Conservation (phyloP, 2,329 filamentous ascomycete genomes). For the Rutstroemia sydowiana region DNA sequence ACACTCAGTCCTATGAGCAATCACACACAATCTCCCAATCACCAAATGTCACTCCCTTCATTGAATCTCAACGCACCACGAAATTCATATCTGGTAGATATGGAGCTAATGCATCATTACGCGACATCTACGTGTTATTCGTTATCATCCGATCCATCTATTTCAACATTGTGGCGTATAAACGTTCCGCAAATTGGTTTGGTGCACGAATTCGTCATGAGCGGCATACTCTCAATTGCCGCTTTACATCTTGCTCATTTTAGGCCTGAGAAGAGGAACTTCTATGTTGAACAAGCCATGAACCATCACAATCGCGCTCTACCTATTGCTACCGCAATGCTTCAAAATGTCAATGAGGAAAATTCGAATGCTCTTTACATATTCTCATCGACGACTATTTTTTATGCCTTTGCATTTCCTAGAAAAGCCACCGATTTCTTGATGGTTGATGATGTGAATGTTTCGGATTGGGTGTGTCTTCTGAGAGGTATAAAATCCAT, state of each 20-base stretch:
- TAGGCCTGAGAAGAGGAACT: constrained; percentile 32
- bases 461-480: constrained; percentile 34
- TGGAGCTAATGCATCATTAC: constrained; percentile 48
- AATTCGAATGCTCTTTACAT: constrained; percentile 33
- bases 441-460: constrained; percentile 29
- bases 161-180: constrained; percentile 41
- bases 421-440: constrained; percentile 32
- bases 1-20: constrained; percentile 3
- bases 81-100: constrained; percentile 31
- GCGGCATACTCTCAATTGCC: constrained; percentile 41
- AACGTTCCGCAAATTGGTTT: constrained; percentile 41
- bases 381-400: constrained; percentile 34
- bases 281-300: constrained; percentile 34
- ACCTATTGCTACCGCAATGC: constrained; percentile 27
- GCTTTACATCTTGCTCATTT: constrained; percentile 42
- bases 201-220: constrained; percentile 40
- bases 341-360: constrained; percentile 29
- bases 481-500: constrained; percentile 33
- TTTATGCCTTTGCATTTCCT: constrained; percentile 33
- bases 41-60: constrained; percentile 2
- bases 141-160: constrained; percentile 34
- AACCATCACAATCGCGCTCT: constrained; percentile 31
- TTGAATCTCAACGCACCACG: not conserved
- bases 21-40: not conserved
- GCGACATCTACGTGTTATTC: constrained; percentile 42